Base-by-base conservation (phyloP, 2,329 filamentous ascomycete species). In the Botrytis byssoidea region DNA sequence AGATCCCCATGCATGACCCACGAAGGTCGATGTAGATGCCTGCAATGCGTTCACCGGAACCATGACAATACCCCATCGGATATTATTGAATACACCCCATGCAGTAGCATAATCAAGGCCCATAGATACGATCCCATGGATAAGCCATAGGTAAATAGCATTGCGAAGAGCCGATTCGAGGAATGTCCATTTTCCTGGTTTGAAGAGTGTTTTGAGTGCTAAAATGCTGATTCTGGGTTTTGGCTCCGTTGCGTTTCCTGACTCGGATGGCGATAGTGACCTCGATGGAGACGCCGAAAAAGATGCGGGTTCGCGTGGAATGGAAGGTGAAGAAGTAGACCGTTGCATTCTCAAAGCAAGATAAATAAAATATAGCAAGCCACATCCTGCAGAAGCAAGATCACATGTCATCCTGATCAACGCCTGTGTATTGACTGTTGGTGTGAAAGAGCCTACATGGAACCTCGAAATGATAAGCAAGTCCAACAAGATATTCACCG, bases 61-160 rank as follows among this genome's bases (percentile, higher is more conserved):
- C 91, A 93, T 94, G 44, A 93, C 83, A 0, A 93, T 83, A 0
- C 91, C 91, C 91, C 91, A 93, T 22, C 91, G 86, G 60, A 93
- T 93, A 0, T 90, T 93, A 72, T 88, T 91, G 83, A 94, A 94
- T 16, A 93, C 84, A 2, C 90, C 89, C 91, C 91, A 94, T 0
- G 91, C 90, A 0, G 91, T 93, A 0, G 90, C 89, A 79, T 93
- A 93, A 10, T 88, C 86, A 0, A 83, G 81, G 0, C 91, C 90
- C 74, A 93, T 83, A 0, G 86, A 82, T 0, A 93, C 86, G 29
- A 94, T 91, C 7, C 86, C 88, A 70, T 83, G 86, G 0, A 93
- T 86, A 0, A 93, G 84, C 91, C 91, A 93, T 0, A 93, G 86
- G 74, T 93, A 93, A 0, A 94, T 83, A 0, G 89, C 85, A 75